phyloP scores from a whole-genome alignment of 306 rosid species.

The Gastrolobium bilobum region DNA sequence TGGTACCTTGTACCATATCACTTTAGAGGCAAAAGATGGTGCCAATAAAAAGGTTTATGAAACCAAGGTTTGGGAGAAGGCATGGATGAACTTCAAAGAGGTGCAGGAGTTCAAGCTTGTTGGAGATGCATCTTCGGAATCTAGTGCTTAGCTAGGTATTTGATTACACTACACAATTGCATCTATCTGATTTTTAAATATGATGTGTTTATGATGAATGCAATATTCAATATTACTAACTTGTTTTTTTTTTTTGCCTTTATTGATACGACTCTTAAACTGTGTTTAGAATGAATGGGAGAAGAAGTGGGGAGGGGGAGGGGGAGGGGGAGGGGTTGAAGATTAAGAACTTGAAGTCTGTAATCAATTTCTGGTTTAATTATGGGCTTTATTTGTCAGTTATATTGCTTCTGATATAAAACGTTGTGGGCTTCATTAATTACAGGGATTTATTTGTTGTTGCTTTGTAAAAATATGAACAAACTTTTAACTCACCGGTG shows the following conservation, averaged over 20 bases:
- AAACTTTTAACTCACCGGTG: not conserved
- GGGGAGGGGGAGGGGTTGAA: not conserved
- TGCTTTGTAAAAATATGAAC: conserved; percentile 10
- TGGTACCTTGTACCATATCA: conserved; percentile 56
- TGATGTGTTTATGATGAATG: conserved; percentile 28
- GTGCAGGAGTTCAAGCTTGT: conserved; percentile 63
- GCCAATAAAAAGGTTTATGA: conserved; percentile 59
- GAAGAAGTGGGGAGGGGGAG: not conserved
- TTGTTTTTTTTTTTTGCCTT: not conserved
- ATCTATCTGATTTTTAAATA: conserved; percentile 17
- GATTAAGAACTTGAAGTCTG: not conserved
- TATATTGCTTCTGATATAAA: not conserved
- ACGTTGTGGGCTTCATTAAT: too few species aligned
- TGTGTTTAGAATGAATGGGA: conserved; percentile 15
- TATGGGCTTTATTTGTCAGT: not conserved
- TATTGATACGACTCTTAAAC: not conserved
- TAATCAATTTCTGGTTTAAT: conserved; percentile 7
- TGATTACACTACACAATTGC: not conserved
- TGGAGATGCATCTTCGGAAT: conserved; percentile 46
- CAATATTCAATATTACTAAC: conserved; percentile 17
- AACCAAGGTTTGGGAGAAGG: conserved; percentile 64
- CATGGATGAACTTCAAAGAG: conserved; percentile 69
- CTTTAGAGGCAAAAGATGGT: conserved; percentile 59
- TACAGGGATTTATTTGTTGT: not conserved
- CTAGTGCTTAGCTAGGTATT: conserved; percentile 47